Base-by-base conservation (phyloP, 1,284 basidiomycete species). In the Lentinus polychrous region DNA sequence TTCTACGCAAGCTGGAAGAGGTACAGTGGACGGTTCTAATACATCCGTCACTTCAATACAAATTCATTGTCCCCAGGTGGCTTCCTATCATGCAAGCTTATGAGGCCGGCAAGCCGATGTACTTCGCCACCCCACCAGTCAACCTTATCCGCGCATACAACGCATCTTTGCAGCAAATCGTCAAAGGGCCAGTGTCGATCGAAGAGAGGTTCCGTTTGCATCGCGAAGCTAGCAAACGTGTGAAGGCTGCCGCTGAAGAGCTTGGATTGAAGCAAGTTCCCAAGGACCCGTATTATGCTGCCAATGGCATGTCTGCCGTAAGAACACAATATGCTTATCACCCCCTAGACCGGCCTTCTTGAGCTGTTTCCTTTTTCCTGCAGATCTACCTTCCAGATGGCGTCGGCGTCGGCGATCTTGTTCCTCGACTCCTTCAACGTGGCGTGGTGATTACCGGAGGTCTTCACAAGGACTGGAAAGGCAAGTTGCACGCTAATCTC, bases 71-170 rank as follows among this genome's bases (percentile, higher is more conserved):
- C 17, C 34, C 33, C 43, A 86, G 83, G 58, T 96, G 94, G 94
- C 72, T 94, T 38, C 93, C 94, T 0, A 83, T 97, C 62, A 96
- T 96, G 93, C 79, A 83, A 57, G 85, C 87, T 1, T 97, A 96
- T 66, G 89, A 91, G 69, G 65, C 67, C 48, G 85, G 85, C 49
- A 67, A 67, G 8, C 70, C 88, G 0, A 83, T 83, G 23, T 96
- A 96, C 74, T 96, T 96, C 66, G 94, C 93, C n/a, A 96, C 93
- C 1, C 93, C 86, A 8, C 91, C 92, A 11, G 91, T 94, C 53
- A 95, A 98, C 71, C 81, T 98, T 55, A 82, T 99, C 62, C 91
- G 94, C 68, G 91, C 95, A 0, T 90, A 92, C 65, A 81, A 90
- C 64, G 75, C 81, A 23, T 89, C 92, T 8, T 79, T 99, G 49